Percentiles rank a stretch among this genome's conserved stretches.
Conservation (phyloP, 768 basidiomycete species). For the Pleurotus tuber-regium region DNA sequence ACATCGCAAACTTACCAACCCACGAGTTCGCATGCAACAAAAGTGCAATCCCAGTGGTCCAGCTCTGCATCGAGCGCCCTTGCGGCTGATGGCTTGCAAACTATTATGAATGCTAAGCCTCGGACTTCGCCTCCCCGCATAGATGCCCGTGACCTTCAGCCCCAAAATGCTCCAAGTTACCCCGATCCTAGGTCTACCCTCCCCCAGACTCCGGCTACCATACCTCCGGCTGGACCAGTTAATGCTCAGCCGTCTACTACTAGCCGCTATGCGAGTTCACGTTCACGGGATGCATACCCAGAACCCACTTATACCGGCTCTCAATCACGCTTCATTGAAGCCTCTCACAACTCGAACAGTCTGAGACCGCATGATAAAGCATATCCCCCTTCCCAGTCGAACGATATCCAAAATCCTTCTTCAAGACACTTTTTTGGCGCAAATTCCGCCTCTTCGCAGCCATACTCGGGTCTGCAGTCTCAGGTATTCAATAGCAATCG, state of each 20-base stretch:
- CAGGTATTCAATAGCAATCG: background rate
- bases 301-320: background rate
- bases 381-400: background rate
- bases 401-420: background rate
- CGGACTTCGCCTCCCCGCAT: background rate
- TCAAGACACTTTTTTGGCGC: background rate
- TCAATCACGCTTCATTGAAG: no score
- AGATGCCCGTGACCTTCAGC: background rate
- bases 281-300: background rate
- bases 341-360: no score
- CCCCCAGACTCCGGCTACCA: background rate
- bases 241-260: background rate
- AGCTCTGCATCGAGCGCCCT: slow-evolving; percentile 1
- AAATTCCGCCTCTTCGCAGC: background rate
- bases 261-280: background rate
- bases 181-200: background rate
- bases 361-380: no score
- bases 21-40: background rate
- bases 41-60: slow-evolving; percentile 5
- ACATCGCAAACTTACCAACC: background rate
- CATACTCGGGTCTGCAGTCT: no score
- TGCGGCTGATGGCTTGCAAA: slow-evolving; percentile 7
- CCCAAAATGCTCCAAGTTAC: background rate
- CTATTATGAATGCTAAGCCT: background rate
- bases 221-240: background rate